Percentiles rank a stretch among this genome's conserved stretches.
Conservation (phyloP, 2,329 filamentous ascomycete genomes). For the Ceratocystiopsis brevicomis region DNA sequence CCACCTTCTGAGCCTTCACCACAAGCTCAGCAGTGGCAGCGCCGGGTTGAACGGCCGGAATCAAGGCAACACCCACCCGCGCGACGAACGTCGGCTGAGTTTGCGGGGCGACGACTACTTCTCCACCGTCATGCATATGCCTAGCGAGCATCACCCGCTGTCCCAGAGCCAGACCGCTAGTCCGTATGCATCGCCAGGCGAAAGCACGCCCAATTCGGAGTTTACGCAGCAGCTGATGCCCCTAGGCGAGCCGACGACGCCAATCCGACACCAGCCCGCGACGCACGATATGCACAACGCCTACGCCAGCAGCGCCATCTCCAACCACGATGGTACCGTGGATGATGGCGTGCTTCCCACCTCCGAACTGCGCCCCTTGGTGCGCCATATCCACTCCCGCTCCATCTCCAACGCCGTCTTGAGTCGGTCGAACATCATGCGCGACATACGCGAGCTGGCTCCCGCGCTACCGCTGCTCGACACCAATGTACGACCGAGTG, state of each 20-base stretch:
- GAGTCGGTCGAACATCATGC: conserved; percentile 18
- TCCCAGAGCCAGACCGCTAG: conserved; percentile 56
- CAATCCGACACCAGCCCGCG: conserved; percentile 4
- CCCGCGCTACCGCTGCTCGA: conserved; percentile 20
- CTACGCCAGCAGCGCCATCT: conserved; percentile 9
- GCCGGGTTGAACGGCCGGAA: conserved; percentile 10
- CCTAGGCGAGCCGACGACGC: conserved; percentile 2
- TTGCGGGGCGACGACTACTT: conserved; percentile 37
- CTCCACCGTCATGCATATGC: conserved; percentile 22
- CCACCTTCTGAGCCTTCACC: neutral
- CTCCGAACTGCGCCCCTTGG: conserved; percentile 1
- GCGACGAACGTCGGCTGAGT: conserved; percentile 34
- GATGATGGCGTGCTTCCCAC: neutral
- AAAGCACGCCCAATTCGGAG: conserved; percentile 12
- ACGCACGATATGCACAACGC: conserved; percentile 10
- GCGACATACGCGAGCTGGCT: conserved; percentile 17
- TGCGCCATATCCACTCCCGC: conserved; percentile 25
- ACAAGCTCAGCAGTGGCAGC: neutral
- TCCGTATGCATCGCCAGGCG: conserved; percentile 30
- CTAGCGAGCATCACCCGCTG: conserved; percentile 53
- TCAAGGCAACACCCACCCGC: conserved; percentile 17
- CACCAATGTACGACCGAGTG: conserved; percentile 1
- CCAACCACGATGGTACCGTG: conserved; percentile 9
- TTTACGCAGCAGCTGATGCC: conserved; percentile 7
- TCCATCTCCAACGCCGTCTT: conserved; percentile 27